Evolutionary conservation across 768 basidiomycete genomes (phyloP).

Genomic region (Lactarius sp.): DNA sequence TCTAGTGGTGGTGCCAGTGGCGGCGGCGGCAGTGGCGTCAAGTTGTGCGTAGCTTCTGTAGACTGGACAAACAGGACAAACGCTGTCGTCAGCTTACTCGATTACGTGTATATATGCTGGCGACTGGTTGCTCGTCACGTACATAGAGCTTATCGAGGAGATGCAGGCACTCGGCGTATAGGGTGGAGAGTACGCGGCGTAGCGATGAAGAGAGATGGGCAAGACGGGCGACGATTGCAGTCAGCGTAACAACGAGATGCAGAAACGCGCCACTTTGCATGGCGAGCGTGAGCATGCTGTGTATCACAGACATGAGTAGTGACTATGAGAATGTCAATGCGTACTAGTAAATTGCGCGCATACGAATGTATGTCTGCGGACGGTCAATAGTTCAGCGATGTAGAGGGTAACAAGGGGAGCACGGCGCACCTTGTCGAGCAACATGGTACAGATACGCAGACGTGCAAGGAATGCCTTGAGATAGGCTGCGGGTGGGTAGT

Average conservation of each 20-base stretch:
- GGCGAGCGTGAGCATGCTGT: too few relatives aligned
- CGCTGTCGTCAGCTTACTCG: background rate
- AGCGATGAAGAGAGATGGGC: constrained; percentile 14
- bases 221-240: constrained; percentile 58
- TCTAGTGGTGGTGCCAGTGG: background rate
- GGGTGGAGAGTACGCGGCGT: background rate
- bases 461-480: constrained; percentile 35
- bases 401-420: background rate
- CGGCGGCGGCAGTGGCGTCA: background rate
- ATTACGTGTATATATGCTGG: background rate
- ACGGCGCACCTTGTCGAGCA: constrained; percentile 46
- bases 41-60: background rate
- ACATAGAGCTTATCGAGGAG: constrained; percentile 14
- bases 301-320: too few relatives aligned
- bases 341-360: constrained; percentile 53
- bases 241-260: constrained; percentile 53
- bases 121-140: background rate
- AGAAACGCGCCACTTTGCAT: too few relatives aligned
- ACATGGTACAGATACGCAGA: too few relatives aligned
- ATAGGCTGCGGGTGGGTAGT: constrained; percentile 42
- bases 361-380: constrained; percentile 42
- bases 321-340: too few relatives aligned
- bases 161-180: constrained; percentile 10
- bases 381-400: background rate
- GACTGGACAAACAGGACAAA: background rate